A percentile compares a stretch with the other conserved stretches of the same genome.
Evolutionary conservation across 495 filamentous ascomycete species (phyloP).

Genomic region (Astrocystis sublimbata): DNA sequence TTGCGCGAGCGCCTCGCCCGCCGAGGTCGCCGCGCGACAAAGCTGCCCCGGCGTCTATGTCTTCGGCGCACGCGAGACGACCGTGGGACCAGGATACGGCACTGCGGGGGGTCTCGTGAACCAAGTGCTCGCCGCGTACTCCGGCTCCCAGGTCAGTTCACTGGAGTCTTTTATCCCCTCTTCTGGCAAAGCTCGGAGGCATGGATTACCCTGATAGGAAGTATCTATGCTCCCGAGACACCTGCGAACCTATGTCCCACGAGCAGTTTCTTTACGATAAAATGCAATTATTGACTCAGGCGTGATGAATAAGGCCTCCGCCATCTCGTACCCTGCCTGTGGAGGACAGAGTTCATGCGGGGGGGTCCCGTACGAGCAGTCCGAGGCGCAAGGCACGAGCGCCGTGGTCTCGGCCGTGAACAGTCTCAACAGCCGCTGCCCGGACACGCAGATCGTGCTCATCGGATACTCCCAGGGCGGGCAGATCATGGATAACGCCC

Average conservation of each 20-base stretch:
- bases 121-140: conserved; percentile 49
- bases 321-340: conserved; percentile 55
- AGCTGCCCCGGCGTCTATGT: conserved; percentile 58
- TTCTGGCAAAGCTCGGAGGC: too few relatives aligned
- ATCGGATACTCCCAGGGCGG: conserved; percentile 63
- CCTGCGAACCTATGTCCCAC: too few relatives aligned
- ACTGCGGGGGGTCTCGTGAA: conserved; percentile 57
- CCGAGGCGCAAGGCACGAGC: conserved; percentile 51
- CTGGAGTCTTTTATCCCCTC: too few relatives aligned
- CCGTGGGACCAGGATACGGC: conserved; percentile 56
- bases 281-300: too few relatives aligned
- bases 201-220: too few relatives aligned
- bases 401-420: conserved; percentile 59
- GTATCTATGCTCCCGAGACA: too few relatives aligned
- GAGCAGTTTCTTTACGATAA: too few relatives aligned
- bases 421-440: conserved; percentile 54
- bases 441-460: conserved; percentile 58
- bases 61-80: conserved; percentile 67
- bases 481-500: conserved; percentile 63
- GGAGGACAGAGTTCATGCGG: conserved; percentile 55
- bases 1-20: conserved; percentile 8
- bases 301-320: too few relatives aligned
- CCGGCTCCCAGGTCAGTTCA: too few relatives aligned
- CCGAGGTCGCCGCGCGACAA: conserved; percentile 31
- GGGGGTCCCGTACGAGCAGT: conserved; percentile 54